Conservation (phyloP, 2,329 filamentous ascomycete species). For the Microthyrium microscopicum region DNA sequence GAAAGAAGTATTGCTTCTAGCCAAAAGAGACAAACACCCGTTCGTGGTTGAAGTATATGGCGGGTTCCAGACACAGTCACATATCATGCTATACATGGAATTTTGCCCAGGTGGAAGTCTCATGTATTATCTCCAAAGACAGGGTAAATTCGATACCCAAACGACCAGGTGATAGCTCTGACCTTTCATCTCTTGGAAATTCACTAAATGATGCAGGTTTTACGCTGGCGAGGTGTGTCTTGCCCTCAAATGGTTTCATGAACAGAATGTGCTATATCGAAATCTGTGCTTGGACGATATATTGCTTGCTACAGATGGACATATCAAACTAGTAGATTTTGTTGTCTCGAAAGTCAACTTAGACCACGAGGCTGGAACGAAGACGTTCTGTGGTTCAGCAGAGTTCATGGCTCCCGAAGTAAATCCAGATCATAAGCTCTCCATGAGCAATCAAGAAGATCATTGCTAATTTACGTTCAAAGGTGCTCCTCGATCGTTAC, state of each 20-base stretch:
- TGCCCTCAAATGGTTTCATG: slow-evolving; percentile 2
- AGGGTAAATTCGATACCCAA: background rate
- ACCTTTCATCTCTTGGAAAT: background rate
- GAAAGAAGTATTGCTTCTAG: no score
- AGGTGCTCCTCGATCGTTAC: background rate
- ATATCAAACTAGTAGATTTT: slow-evolving; percentile 4
- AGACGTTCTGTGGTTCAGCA: background rate
- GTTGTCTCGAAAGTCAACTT: slow-evolving; percentile 1
- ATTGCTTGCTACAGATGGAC: background rate
- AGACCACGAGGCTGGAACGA: background rate
- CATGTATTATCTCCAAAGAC: background rate
- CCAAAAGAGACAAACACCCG: background rate
- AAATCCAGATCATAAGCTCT: background rate
- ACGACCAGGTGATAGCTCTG: background rate
- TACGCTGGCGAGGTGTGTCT: background rate
- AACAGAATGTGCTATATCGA: background rate
- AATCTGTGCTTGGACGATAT: background rate
- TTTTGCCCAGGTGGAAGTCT: slow-evolving; percentile 1
- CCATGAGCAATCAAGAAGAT: background rate
- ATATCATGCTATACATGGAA: background rate
- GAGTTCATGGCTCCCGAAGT: slow-evolving; percentile 2
- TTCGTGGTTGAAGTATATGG: slow-evolving; percentile 1
- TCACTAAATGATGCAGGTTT: background rate
- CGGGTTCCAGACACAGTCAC: background rate
- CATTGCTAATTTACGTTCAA: background rate